Evolutionary conservation across 768 basidiomycete genomes (phyloP).

Genomic region (Calocera viscosa): DNA sequence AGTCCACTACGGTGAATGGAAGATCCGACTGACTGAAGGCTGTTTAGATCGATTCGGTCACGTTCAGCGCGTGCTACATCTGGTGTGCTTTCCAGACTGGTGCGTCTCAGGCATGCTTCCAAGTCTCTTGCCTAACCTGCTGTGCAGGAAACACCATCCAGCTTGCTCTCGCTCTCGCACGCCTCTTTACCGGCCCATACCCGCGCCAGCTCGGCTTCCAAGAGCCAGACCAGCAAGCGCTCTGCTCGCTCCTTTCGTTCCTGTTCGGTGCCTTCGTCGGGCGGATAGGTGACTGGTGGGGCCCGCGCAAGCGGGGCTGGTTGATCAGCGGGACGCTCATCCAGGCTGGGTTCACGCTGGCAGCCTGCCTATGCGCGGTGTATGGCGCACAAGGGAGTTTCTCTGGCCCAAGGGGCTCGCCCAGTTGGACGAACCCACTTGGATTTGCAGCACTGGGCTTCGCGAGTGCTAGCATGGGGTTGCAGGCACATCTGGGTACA

Average conservation of each 20-base stretch:
- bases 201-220: neutral
- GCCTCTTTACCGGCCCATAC: slow-evolving; percentile 10
- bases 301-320: slow-evolving; percentile 8
- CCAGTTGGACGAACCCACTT: slow-evolving; percentile 10
- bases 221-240: slow-evolving; percentile 14
- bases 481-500: slow-evolving; percentile 12
- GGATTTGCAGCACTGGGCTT: slow-evolving; percentile 13
- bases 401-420: slow-evolving; percentile 7
- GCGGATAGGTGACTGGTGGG: slow-evolving; percentile 11
- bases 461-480: slow-evolving; percentile 12
- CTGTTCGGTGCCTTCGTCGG: slow-evolving; percentile 12
- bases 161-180: slow-evolving; percentile 13
- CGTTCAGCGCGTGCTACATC: slow-evolving; percentile 12
- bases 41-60: slow-evolving; percentile 7
- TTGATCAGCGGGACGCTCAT: slow-evolving; percentile 3
- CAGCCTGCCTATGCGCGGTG: neutral
- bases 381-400: slow-evolving; percentile 9
- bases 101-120: neutral
- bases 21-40: neutral
- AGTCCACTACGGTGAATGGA: neutral
- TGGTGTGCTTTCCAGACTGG: slow-evolving; percentile 15
- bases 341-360: slow-evolving; percentile 10
- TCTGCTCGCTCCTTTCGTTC: slow-evolving; percentile 13
- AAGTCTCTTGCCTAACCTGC: neutral
- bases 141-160: slow-evolving; percentile 12